Base-by-base conservation (phyloP, 2,329 filamentous ascomycete species). In the Penicillium hesseltinei region DNA sequence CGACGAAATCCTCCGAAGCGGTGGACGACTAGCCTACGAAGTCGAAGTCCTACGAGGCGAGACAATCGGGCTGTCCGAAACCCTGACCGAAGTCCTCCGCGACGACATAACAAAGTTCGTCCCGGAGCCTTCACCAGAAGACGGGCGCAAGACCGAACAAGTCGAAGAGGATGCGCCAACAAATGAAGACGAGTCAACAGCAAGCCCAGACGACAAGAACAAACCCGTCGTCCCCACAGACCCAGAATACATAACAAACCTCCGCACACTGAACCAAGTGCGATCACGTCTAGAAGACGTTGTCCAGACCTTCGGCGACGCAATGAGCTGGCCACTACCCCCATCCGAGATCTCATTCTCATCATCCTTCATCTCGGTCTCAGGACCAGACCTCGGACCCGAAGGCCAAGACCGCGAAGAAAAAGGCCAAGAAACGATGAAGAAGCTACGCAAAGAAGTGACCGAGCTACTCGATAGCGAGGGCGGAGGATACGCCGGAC, bases 31-130 rank as follows among this genome's bases (percentile, higher is more conserved):
- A 56, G 91, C 92, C 21, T 99, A 99, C 70, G 91, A 97, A 75
- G 93, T 97, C 21, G 93, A 97, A 75, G 84, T 97, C 19, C 76
- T 97, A 48, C 85, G 92, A n/a, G 92, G 92, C 61, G 92, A 97
- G 75, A 89, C 91, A 2, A 77, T 92, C 46, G 83, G 89, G n/a
- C 78, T 97, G 36, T 86, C 87, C 0, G 92, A 97, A 70, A 83
- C 88, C 2, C 78, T 97, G 66, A 85, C 86, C 5, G 89, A 92
- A 63, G 84, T 82, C 0, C 75, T 96, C 43, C 84, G 84, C 46
- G 81, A 86, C 5, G 90, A 96, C 65, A 85, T 96, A 33, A 77
- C 79, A 60, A 85, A 85, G 59, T 93, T 96, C 70, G 81, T 90
- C 0, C 88, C 87, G 0, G 75, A 73, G 2, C 25, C 51, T 5